Evolutionary conservation across 139 green algal species (phyloP), one percentile per base, ranked within the genome.

Genomic region (Micromonas commoda): DNA sequence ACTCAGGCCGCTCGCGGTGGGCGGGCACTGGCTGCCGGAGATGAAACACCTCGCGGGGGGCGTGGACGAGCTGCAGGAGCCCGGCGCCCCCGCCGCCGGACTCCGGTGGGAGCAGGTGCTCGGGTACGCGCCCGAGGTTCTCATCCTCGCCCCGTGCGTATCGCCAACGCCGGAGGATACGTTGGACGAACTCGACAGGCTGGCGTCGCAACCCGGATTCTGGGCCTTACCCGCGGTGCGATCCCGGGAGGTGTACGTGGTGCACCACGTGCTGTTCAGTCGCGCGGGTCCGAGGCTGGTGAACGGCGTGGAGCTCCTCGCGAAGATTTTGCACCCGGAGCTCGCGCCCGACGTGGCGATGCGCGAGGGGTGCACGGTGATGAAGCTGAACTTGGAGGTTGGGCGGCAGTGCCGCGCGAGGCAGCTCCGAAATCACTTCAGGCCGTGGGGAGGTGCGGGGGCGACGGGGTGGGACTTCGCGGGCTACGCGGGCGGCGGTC

Each of bases 231-330:
- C 91, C 24, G 91, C 91, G 0, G 92, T 96, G 52, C 83, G 81
- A 21, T 57, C 68, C 20, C 85, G 90, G 16, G 70, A 80, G 38
- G 90, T 98, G 20, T 97, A 87, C 73, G 81, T 95, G 9, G 78
- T 86, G 19, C 85, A 97, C 21, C 67, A 83, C 0, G 71, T 78
- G 19, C 80, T 91, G 28, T 85, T 94, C 63, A 81, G 72, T 13
- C 81, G 87, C 0, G 73, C 89, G 1, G 93, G 94, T 0, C 91
- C 91, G 5, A 77, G 90, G 71, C 79, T 96, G 82, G 89, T 97
- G 39, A 86, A 97, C 54, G 94, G 93, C 2, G 82, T 92, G 20
- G 93, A 97, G 79, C 33, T 91, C 61, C 78, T 98, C 52, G 86
- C 88, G 4, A 81, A 85, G 31, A 86, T 96, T 51, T 73, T 94